phyloP scores from a whole-genome alignment of 805 yeast genomes.

The Yamadazyma scolyti region DNA sequence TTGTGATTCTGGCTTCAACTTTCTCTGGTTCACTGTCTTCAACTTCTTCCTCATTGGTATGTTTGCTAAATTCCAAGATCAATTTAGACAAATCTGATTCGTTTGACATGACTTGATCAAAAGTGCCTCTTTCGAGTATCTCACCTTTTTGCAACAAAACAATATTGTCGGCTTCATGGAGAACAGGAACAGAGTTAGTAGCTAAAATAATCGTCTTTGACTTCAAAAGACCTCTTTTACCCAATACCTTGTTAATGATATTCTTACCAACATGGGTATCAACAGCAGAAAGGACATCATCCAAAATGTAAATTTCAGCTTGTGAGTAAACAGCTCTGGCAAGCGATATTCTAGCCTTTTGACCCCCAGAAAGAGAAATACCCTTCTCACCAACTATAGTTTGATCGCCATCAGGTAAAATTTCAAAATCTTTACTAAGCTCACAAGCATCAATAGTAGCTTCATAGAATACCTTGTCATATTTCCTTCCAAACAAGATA shows the following conservation, averaged over 20 bases:
- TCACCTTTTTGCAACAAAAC: constrained; percentile 67
- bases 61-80: constrained; percentile 57
- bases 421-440: constrained; percentile 66
- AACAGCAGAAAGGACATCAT: constrained; percentile 93
- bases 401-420: constrained; percentile 81
- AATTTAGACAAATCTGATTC: constrained; percentile 50
- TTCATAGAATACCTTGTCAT: constrained; percentile 75
- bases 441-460: constrained; percentile 87
- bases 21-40: no score
- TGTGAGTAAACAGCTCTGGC: constrained; percentile 95
- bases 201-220: constrained; percentile 76
- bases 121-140: constrained; percentile 62
- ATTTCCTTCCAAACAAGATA: constrained; percentile 81
- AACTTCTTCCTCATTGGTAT: constrained; percentile 14
- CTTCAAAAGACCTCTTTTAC: constrained; percentile 71
- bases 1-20: no score
- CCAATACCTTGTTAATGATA: constrained; percentile 74
- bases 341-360: constrained; percentile 88
- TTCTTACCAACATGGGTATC: constrained; percentile 95
- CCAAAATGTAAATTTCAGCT: constrained; percentile 85
- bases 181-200: constrained; percentile 82
- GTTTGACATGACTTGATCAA: constrained; percentile 44
- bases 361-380: constrained; percentile 93
- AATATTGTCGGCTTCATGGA: constrained; percentile 68
- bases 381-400: constrained; percentile 98